A percentile compares a stretch with the other conserved stretches of the same genome.
Evolutionary conservation across 768 basidiomycete genomes (phyloP).

Genomic region (Mycena filopes): DNA sequence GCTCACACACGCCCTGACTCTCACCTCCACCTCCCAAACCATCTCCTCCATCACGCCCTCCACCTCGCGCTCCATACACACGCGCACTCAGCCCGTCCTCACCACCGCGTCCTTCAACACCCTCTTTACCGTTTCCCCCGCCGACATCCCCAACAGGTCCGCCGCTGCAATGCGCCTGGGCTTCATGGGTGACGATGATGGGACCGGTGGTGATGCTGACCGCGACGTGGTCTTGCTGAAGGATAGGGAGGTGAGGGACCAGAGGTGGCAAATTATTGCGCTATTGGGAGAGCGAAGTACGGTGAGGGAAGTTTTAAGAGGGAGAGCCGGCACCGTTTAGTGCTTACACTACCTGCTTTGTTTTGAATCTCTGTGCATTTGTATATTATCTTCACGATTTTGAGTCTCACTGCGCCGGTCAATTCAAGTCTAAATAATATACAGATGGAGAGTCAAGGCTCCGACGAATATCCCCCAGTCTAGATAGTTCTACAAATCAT

Average conservation of each 20-base stretch:
- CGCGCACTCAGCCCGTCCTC: slow-evolving; percentile 59
- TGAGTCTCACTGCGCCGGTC: too few species aligned
- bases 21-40: slow-evolving; percentile 80
- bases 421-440: too few species aligned
- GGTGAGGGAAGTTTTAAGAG: slow-evolving; percentile 66
- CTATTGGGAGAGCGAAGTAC: slow-evolving; percentile 79
- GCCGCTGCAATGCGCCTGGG: slow-evolving; percentile 79
- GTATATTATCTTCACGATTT: slow-evolving; percentile 22
- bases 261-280: slow-evolving; percentile 82
- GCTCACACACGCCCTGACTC: slow-evolving; percentile 80
- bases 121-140: slow-evolving; percentile 79
- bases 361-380: slow-evolving; percentile 9
- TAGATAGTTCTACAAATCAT: slow-evolving; percentile 45
- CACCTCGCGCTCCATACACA: slow-evolving; percentile 52
- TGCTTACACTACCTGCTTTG: neutral
- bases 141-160: slow-evolving; percentile 81
- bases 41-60: slow-evolving; percentile 81
- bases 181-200: slow-evolving; percentile 60
- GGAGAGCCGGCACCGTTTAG: slow-evolving; percentile 42
- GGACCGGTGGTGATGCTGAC: slow-evolving; percentile 58
- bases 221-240: slow-evolving; percentile 64
- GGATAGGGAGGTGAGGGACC: slow-evolving; percentile 73
- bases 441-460: too few species aligned
- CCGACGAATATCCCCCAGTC: too few species aligned
- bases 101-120: slow-evolving; percentile 80